Evolutionary conservation across 306 rosid species (phyloP), one percentile per base, ranked within the genome.

Genomic region (Trifolium subterraneum): DNA sequence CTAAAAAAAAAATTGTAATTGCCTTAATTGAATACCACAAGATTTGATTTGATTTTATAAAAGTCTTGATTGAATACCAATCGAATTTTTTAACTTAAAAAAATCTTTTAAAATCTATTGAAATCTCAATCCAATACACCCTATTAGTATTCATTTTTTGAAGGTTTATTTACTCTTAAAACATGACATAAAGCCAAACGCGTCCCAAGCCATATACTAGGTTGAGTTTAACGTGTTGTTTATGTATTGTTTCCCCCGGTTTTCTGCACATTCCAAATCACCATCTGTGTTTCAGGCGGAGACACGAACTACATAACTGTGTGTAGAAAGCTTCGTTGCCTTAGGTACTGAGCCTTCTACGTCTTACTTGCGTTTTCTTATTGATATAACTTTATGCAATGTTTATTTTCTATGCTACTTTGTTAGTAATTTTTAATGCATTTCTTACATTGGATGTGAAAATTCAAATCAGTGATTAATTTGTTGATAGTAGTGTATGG

Each of bases 281-380:
- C 7, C 66, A 22, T 0, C 8, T 45, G 23, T 19, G 59, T n/a
- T 29, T 8, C 45, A 15, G 60, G 10, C 18, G 41, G 16, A n/a
- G 16, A 48, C 60, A 10, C 61, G 4, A 64, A 65, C 20, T 67
- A 23, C 59, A 25, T 0, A 15, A 45, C n/a, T 2, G 39, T 8
- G 55, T 25, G 59, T 4, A 14, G 48, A 70, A 54, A 35, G 18
- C 5, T 52, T 41, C 19, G 14, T 39, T 70, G 13, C 44, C 16
- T 63, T 31, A 60, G 75, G 75, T 71, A 54, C 64, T 36, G 0
- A 50, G 11, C 74, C 13, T 50, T 69, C 63, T 18, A 50, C 38
- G 25, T 44, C 39, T 19, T 22, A 42, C 38, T 42, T 20, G 20
- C 14, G 20, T 18, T 68, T 67, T 15, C 20, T 23, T 44, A 22